Base-by-base conservation (phyloP, 257 asterid genomes). In the Gentiana macrophylla region DNA sequence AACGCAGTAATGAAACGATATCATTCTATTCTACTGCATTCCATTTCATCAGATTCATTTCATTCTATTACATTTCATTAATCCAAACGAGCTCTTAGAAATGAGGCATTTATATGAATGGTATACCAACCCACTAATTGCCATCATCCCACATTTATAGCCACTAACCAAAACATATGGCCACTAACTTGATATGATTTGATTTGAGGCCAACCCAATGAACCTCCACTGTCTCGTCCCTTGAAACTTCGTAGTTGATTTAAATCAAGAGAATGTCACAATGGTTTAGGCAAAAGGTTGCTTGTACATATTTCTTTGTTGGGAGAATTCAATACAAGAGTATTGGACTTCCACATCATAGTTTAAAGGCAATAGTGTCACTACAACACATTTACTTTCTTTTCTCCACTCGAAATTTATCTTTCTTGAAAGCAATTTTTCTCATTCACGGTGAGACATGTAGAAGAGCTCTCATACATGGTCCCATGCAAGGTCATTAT, bases 201-300 rank as follows among this genome's bases (percentile, higher is more conserved):
- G 24, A 24, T 24, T 24, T 24, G 24, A 24, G 24, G 24, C 24
- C 24, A 24, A 24, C 24, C 24, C 24, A 24, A 24, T 24, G 0
- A 1, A 24, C 32, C 37, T 35, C 37, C 10, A 12, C 38, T 41
- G 7, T 52, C 48, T 32, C 12, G 58, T 41, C 58, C 58, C 62
- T 73, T 66, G 64, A 62, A 63, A 35, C 78, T 55, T 61, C 80
- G 76, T 78, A 24, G 24, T 77, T 79, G 58, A 74, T 69, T 74
- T 65, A 51, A 53, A 65, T 44, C 56, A 64, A 72, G 55, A 70
- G 84, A 57, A 76, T 78, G 83, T 80, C 77, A 80, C 69, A 82
- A 70, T 50, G 12, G 49, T 50, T 37, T 9, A n/a, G 53, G 15
- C 54, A 37, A 15, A 0, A 44, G 51, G 65, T 56, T 67, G 74